phyloP scores from a whole-genome alignment of 1,284 basidiomycete genomes.

The Rhizopogon hawkerae region DNA sequence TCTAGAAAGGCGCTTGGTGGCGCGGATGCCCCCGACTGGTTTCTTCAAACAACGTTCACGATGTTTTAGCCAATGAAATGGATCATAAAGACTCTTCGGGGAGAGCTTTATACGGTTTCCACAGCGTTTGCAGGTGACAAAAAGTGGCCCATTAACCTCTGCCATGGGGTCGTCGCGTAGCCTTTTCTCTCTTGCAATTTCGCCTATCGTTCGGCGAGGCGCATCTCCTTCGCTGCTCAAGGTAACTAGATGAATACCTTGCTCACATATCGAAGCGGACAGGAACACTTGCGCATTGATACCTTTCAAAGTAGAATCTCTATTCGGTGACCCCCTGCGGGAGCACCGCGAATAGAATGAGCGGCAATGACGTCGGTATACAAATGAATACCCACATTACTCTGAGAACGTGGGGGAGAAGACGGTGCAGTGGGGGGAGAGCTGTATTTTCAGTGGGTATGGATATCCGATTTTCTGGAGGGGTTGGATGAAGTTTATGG shows the following conservation, averaged over 20 bases:
- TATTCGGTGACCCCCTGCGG: slow-evolving; percentile 20
- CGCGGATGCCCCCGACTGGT: slow-evolving; percentile 15
- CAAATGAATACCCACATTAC: slow-evolving; percentile 20
- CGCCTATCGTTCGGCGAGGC: slow-evolving; percentile 23
- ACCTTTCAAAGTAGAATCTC: slow-evolving; percentile 15
- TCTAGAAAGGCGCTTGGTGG: slow-evolving; percentile 13
- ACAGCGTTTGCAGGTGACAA: slow-evolving; percentile 52
- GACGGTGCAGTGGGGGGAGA: slow-evolving; percentile 1
- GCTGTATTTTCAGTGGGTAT: neutral
- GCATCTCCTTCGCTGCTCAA: slow-evolving; percentile 16
- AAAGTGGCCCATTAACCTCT: slow-evolving; percentile 42
- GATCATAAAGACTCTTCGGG: slow-evolving; percentile 54
- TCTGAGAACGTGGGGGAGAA: neutral
- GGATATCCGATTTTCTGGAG: neutral
- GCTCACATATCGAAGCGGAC: neutral
- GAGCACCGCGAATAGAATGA: slow-evolving; percentile 17
- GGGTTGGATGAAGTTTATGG: neutral
- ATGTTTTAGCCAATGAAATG: slow-evolving; percentile 60
- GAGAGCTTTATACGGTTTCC: slow-evolving; percentile 55
- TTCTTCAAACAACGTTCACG: slow-evolving; percentile 45
- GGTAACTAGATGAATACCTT: slow-evolving; percentile 9
- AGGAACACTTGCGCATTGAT: slow-evolving; percentile 14
- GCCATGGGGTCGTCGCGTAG: slow-evolving; percentile 43
- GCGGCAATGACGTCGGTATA: slow-evolving; percentile 2
- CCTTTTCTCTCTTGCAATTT: slow-evolving; percentile 38